Conservation (phyloP, 1,284 basidiomycete species). For the Trichosporon coremiiforme region DNA sequence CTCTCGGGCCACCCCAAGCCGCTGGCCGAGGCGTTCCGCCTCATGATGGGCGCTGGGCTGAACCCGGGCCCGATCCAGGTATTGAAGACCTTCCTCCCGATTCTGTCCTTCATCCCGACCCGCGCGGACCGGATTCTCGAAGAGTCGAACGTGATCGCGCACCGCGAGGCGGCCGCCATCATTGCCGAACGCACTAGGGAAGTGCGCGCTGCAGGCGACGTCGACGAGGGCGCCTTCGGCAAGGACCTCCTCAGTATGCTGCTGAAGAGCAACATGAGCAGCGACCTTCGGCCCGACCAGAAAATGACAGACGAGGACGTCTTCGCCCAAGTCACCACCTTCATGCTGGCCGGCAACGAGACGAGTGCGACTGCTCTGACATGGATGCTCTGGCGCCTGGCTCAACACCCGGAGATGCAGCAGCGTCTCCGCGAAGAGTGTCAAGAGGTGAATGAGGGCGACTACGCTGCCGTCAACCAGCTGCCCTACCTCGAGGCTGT, state of each 20-base stretch:
- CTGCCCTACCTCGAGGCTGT: constrained; percentile 66
- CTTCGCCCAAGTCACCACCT: constrained; percentile 73
- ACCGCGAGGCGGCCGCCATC: constrained; percentile 52
- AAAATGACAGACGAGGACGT: constrained; percentile 68
- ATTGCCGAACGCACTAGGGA: constrained; percentile 61
- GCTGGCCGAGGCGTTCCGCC: constrained; percentile 43
- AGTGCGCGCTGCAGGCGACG: constrained; percentile 39
- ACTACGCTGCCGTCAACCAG: constrained; percentile 56
- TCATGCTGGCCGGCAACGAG: constrained; percentile 69
- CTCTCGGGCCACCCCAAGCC: constrained; percentile 39
- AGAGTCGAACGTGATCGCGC: constrained; percentile 9
- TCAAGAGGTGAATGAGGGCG: constrained; percentile 49
- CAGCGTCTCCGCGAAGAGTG: constrained; percentile 61
- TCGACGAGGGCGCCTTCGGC: constrained; percentile 55
- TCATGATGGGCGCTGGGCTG: constrained; percentile 18
- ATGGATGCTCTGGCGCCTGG: constrained; percentile 74
- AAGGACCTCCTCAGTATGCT: constrained; percentile 58
- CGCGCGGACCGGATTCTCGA: background rate
- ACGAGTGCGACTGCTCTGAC: constrained; percentile 71
- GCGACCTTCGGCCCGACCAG: constrained; percentile 62
- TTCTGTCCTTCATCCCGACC: constrained; percentile 57
- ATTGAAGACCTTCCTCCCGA: constrained; percentile 65
- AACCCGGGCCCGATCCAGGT: constrained; percentile 61
- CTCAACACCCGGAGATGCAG: constrained; percentile 63
- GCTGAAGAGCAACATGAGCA: constrained; percentile 65